These are phyloP conservation scores for Trichothecium roseum DNA, from an alignment of 2,329 filamentous ascomycete genomes.

Conservation along the genomic window DNA sequence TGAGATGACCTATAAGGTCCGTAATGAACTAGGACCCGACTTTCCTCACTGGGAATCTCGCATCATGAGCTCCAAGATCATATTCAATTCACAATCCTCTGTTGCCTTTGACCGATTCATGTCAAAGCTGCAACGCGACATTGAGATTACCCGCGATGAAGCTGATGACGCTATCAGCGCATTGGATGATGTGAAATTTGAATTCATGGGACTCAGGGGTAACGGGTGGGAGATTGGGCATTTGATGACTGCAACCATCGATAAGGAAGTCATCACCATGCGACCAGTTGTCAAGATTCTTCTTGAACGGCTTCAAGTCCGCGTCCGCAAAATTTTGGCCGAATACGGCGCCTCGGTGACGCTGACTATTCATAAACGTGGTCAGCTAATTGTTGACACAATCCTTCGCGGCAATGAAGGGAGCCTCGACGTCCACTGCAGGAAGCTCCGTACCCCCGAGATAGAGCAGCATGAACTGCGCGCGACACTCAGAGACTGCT, in stretches of 20 bases:
- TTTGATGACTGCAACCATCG: conserved; percentile 34
- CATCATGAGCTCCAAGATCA: conserved; percentile 29
- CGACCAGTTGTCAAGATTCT: conserved; percentile 36
- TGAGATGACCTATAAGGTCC: conserved; percentile 32
- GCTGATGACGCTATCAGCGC: conserved; percentile 28
- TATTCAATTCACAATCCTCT: conserved; percentile 32
- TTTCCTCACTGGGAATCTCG: conserved; percentile 32
- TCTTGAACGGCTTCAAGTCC: conserved; percentile 39
- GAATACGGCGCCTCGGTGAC: conserved; percentile 35
- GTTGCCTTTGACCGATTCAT: conserved; percentile 35
- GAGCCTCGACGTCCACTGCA: conserved; percentile 12
- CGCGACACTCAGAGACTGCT: conserved; percentile 30
- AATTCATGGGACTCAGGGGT: conserved; percentile 34
- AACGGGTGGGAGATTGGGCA: conserved; percentile 34
- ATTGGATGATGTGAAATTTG: conserved; percentile 38
- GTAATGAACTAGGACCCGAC: conserved; percentile 38
- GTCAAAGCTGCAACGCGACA: conserved; percentile 22
- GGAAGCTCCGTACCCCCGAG: conserved; percentile 20
- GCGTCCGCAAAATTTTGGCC: conserved; percentile 36
- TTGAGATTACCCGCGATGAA: conserved; percentile 26
- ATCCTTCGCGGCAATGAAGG: conserved; percentile 26
- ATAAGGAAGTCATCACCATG: conserved; percentile 28
- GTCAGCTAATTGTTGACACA: conserved; percentile 40
- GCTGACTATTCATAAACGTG: conserved; percentile 39
- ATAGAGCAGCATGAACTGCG: conserved; percentile 27